Evolutionary conservation across 352 stramenopile species (phyloP).

Genomic region (Peronosclerospora sorghi): DNA sequence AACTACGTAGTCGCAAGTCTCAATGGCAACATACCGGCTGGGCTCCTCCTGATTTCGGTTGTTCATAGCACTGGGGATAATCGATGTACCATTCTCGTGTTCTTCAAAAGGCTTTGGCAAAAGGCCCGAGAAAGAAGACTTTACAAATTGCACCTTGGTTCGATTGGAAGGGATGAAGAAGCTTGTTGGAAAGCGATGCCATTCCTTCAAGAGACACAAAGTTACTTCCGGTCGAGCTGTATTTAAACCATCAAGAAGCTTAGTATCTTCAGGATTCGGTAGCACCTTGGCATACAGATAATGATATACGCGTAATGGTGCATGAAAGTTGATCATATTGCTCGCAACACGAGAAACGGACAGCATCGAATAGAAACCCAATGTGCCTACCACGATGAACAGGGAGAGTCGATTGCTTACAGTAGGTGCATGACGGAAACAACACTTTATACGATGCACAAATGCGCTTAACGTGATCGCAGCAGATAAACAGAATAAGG

Average conservation of each 20-base stretch:
- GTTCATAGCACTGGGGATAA: conserved; percentile 86
- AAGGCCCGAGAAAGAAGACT: conserved; percentile 88
- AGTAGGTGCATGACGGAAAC: conserved; percentile 16
- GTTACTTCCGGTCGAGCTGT: conserved; percentile 13
- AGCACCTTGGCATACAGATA: conserved; percentile 51
- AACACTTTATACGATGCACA: conserved; percentile 20
- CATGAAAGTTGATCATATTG: conserved; percentile 63
- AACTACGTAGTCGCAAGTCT: conserved; percentile 84
- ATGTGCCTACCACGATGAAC: conserved; percentile 26
- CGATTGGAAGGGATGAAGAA: conserved; percentile 91
- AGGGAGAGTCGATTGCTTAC: conserved; percentile 17
- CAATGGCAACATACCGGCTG: conserved; percentile 72
- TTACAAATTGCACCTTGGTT: conserved; percentile 84
- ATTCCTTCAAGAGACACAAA: conserved; percentile 96
- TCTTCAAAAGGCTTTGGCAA: conserved; percentile 89
- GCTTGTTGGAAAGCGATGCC: conserved; percentile 93
- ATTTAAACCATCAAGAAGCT: conserved; percentile 9
- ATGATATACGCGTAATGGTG: conserved; percentile 57
- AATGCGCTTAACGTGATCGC: conserved; percentile 59
- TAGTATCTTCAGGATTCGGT: conserved; percentile 21
- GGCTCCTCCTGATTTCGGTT: conserved; percentile 88
- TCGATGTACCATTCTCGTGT: conserved; percentile 44
- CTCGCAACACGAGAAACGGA: conserved; percentile 50
- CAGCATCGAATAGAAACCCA: conserved; percentile 43
- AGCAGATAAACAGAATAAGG: conserved; percentile 76